Evolutionary conservation across 805 yeast genomes (phyloP).

Genomic region (Jamesozyma lodderae): DNA sequence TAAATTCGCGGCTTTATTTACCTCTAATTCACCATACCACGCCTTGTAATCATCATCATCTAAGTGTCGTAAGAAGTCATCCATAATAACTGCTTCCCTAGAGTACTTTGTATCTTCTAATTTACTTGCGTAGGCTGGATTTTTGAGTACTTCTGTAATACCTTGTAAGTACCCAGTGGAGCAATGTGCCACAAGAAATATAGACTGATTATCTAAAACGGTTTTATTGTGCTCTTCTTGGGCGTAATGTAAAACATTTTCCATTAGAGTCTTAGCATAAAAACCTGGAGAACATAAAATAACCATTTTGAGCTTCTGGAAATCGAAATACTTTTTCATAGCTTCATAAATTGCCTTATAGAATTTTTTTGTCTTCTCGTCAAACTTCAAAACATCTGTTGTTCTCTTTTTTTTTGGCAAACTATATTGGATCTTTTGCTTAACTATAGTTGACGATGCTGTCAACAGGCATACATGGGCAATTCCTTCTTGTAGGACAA

Average conservation of each 20-base stretch:
- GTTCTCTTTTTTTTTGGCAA: slow-evolving; percentile 85
- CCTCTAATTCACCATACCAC: slow-evolving; percentile 87
- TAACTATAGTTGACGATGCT: slow-evolving; percentile 75
- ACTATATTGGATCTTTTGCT: slow-evolving; percentile 70
- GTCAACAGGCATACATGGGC: slow-evolving; percentile 88
- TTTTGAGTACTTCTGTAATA: slow-evolving; percentile 72
- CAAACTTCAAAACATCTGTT: slow-evolving; percentile 69
- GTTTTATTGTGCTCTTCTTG: slow-evolving; percentile 48
- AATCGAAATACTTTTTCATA: slow-evolving; percentile 56
- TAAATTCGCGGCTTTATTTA: slow-evolving; percentile 57
- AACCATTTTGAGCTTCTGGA: slow-evolving; percentile 63
- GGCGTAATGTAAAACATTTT: slow-evolving; percentile 50
- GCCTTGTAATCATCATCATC: slow-evolving; percentile 78
- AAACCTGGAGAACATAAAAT: slow-evolving; percentile 89
- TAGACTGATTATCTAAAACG: slow-evolving; percentile 48
- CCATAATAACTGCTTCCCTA: slow-evolving; percentile 60
- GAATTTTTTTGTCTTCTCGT: slow-evolving; percentile 67
- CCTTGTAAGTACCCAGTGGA: slow-evolving; percentile 93
- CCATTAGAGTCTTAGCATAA: slow-evolving; percentile 54
- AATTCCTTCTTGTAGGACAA: slow-evolving; percentile 87
- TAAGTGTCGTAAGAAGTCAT: slow-evolving; percentile 63
- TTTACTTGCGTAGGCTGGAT: slow-evolving; percentile 53
- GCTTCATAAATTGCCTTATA: slow-evolving; percentile 55
- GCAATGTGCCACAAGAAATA: slow-evolving; percentile 72
- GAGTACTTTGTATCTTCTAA: slow-evolving; percentile 78